Conservation (phyloP, 441 rosid species). For the Arabidopsis hybrid region DNA sequence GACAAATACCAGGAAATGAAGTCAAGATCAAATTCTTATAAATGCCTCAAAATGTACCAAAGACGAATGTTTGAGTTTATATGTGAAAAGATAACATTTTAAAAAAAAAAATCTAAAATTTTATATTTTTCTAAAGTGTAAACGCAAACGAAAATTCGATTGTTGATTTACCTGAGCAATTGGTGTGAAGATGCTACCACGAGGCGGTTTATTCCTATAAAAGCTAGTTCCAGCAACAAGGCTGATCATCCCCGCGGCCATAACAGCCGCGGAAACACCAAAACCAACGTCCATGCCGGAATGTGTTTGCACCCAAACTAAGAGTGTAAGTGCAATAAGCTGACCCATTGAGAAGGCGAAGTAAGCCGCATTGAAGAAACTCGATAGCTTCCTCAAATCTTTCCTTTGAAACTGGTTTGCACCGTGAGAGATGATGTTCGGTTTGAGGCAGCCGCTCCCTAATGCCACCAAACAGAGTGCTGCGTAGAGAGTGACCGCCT, state of each 20-base stretch:
- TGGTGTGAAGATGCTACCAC: constrained; percentile 70
- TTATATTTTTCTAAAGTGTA: too few relatives aligned
- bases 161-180: constrained; percentile 58
- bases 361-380: constrained; percentile 71
- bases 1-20: constrained; percentile 3
- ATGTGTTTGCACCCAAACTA: constrained; percentile 78
- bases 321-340: constrained; percentile 66
- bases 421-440: constrained; percentile 75
- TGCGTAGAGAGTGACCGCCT: constrained; percentile 54
- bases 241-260: constrained; percentile 61
- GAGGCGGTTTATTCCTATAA: constrained; percentile 59
- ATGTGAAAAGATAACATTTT: too few relatives aligned
- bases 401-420: constrained; percentile 64
- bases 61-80: neutral
- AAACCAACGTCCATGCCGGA: constrained; percentile 77
- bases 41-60: neutral
- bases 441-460: constrained; percentile 79
- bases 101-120: too few relatives aligned
- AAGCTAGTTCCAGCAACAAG: constrained; percentile 52
- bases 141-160: neutral
- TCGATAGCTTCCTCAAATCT: constrained; percentile 58
- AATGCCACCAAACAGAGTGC: constrained; percentile 73
- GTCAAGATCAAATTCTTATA: constrained; percentile 12
- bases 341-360: constrained; percentile 72
- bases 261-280: constrained; percentile 67